Evolutionary conservation across 2,329 filamentous ascomycete genomes (phyloP).

Genomic region (Scorias spongiosa): DNA sequence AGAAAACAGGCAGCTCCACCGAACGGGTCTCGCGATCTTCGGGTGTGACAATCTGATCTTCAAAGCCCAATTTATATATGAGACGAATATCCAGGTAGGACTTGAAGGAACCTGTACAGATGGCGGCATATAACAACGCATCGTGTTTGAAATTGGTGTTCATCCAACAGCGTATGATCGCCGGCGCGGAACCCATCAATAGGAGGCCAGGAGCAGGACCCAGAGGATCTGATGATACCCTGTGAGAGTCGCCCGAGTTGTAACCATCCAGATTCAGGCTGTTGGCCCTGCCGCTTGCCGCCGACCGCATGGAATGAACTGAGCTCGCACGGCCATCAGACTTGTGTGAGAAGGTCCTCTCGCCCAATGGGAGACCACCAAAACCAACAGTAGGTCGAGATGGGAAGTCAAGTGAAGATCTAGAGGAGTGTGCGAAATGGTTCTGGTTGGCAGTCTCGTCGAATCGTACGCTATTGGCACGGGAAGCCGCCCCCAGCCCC

Average conservation of each 20-base stretch:
- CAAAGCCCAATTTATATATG: slow-evolving; percentile 58
- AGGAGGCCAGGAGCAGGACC: slow-evolving; percentile 72
- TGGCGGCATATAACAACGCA: slow-evolving; percentile 74
- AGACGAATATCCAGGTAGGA: slow-evolving; percentile 68
- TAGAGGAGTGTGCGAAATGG: slow-evolving; percentile 54
- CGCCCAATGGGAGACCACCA: slow-evolving; percentile 66
- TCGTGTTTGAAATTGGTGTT: slow-evolving; percentile 80
- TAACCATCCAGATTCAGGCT: slow-evolving; percentile 71
- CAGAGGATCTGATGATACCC: slow-evolving; percentile 56
- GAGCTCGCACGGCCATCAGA: slow-evolving; percentile 93
- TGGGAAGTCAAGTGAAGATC: not conserved
- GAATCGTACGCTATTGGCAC: slow-evolving; percentile 93
- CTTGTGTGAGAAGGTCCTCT: slow-evolving; percentile 84
- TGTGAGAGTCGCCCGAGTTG: slow-evolving; percentile 47
- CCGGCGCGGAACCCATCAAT: slow-evolving; percentile 74
- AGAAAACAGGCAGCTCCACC: slow-evolving; percentile 68
- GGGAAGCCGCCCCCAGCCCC: slow-evolving; percentile 63
- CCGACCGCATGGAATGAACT: slow-evolving; percentile 62
- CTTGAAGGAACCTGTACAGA: slow-evolving; percentile 82
- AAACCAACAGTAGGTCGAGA: slow-evolving; percentile 49
- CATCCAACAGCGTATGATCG: slow-evolving; percentile 92
- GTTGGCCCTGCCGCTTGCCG: slow-evolving; percentile 65
- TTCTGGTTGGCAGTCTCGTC: slow-evolving; percentile 90
- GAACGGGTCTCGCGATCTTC: slow-evolving; percentile 43
- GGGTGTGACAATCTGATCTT: slow-evolving; percentile 31